Conservation (phyloP, 164 flowering plant species). For the Aristolochia californica region DNA sequence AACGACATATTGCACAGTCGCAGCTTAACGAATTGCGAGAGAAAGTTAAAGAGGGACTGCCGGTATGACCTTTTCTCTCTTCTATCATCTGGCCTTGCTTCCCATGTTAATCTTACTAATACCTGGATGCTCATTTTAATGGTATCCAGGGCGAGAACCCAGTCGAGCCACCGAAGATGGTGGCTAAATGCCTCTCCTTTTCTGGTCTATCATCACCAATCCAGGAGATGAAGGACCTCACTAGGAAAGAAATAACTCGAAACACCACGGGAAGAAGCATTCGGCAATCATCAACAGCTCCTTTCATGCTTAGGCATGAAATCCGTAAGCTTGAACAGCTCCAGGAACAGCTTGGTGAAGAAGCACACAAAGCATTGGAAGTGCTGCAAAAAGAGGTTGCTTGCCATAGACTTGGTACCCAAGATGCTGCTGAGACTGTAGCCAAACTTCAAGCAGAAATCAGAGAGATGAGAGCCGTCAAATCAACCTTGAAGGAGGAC, state of each 20-base stretch:
- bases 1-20: constrained; percentile 67
- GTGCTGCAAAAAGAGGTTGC: constrained; percentile 94
- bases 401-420: constrained; percentile 89
- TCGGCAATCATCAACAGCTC: constrained; percentile 90
- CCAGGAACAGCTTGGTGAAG: constrained; percentile 94
- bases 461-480: constrained; percentile 59
- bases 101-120: not conserved
- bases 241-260: constrained; percentile 30
- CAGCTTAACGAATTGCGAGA: constrained; percentile 57
- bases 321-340: constrained; percentile 94
- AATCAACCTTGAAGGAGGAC: constrained; percentile 33
- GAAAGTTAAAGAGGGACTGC: constrained; percentile 47
- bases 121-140: not conserved
- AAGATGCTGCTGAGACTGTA: constrained; percentile 95
- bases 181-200: constrained; percentile 76
- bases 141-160: constrained; percentile 33
- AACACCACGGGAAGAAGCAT: constrained; percentile 51
- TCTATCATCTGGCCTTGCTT: not conserved
- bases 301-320: constrained; percentile 87
- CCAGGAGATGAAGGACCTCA: constrained; percentile 29
- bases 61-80: constrained; percentile 14
- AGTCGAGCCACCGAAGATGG: constrained; percentile 39
- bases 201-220: constrained; percentile 39
- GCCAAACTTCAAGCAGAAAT: constrained; percentile 94
- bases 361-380: constrained; percentile 90